These are phyloP conservation scores for Coemansia sp. DNA, from an alignment of 192 early-diverging fungal species.

Conservation along the genomic window DNA sequence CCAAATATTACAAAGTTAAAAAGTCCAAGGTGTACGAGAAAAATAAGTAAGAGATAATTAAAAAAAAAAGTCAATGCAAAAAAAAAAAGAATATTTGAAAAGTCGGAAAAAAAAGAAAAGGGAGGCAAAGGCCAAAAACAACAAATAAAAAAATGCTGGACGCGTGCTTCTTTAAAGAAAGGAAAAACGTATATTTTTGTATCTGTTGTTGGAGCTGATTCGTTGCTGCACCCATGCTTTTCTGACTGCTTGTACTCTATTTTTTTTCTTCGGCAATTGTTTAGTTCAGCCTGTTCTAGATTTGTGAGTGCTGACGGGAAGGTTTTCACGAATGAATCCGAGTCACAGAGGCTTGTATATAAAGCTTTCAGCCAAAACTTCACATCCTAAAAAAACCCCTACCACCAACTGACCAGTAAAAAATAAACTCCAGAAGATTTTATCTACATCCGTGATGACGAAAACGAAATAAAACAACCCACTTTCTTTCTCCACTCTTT, in stretches of 20 bases:
- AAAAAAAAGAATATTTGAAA: slow-evolving; percentile 7
- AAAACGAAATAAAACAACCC: no score
- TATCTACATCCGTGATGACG: no score
- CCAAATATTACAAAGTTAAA: neutral
- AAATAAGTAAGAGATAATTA: slow-evolving; percentile 5
- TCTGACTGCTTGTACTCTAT: no score
- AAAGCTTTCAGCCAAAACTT: no score
- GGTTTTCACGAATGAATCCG: no score
- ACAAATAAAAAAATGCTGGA: neutral
- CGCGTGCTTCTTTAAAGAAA: neutral
- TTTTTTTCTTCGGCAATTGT: neutral
- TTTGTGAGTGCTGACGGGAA: no score
- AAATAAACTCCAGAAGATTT: no score
- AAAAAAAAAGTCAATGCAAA: neutral
- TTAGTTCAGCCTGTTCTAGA: no score
- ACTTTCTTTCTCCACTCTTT: no score
- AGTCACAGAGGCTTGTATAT: no score
- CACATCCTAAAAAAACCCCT: no score
- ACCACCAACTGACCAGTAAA: no score
- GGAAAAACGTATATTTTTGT: slow-evolving; percentile 1
- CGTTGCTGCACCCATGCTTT: neutral
- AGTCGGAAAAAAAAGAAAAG: slow-evolving; percentile 13
- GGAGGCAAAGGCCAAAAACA: neutral
- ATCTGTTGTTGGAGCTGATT: neutral
- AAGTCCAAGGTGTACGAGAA: neutral